Evolutionary conservation across 768 basidiomycete genomes (phyloP), one percentile per base, ranked within the genome.

Genomic region (Tulasnella sp.): DNA sequence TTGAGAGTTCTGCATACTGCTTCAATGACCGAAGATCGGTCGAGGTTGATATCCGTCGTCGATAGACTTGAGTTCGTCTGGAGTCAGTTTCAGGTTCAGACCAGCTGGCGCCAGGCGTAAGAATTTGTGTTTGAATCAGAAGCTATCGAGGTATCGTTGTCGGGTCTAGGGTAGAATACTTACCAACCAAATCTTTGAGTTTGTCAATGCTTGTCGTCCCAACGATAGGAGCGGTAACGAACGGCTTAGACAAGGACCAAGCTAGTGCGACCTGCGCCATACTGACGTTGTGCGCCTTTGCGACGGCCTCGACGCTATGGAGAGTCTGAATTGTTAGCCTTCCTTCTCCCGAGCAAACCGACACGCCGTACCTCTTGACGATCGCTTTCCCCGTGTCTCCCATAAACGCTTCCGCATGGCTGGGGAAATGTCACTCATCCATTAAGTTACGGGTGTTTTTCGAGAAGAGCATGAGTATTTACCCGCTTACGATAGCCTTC

Each of bases 191-290:
- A 48, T 48, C 45, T 7, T 48, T 7, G n/a, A 48, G 45, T n/a
- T 48, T 48, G 7, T 48, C 45, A n/a, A 48, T n/a, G n/a, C 45
- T 52, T 10, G 50, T 52, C 11, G 50, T 52, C 9, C 50, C 50
- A 19, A 52, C 19, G 24, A 52, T 52, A 24, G 50, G 50, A 11
- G 50, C 50, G n/a, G 50, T 4, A n/a, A 52, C 50, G 21, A 25
- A 24, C 17, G 21, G 24, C 29, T 52, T 52, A 10, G 50, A 52
- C 10, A 9, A 31, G 5, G 17, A 27, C 50, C 50, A 52, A 11
- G 50, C 50, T 27, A 52, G 21, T 7, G 50, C 21, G 8, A 52
- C 50, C 27, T 52, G 50, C 4, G 50, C 50, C 50, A 52, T 52
- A 19, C 22, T 52, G 9, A 52, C 29, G 50, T 27, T 27, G 4